Base-by-base conservation (phyloP, 2,329 filamentous ascomycete genomes). In the Trichoderma citrinoviride region DNA sequence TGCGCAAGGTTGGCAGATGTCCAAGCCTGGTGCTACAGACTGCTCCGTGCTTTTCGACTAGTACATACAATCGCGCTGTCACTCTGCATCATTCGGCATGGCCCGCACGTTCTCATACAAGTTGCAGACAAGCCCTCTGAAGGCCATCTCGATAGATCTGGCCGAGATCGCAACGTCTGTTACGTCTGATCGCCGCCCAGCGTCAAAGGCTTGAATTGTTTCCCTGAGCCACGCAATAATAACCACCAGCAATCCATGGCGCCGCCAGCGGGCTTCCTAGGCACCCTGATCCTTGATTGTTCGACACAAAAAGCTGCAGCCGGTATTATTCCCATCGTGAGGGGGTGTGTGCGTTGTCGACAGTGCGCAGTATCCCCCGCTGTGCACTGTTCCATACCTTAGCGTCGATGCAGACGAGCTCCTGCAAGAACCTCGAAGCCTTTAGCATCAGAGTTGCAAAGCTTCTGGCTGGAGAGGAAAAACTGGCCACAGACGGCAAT, bases 331-430 rank as follows among this genome's bases (percentile, higher is more conserved):
- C 27, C 7, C 6, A 7, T 33, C 29, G 29, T 33, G 29, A 29
- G 44, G 56, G 56, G 56, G 40, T 8, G 29, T 33, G 63, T 37
- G 49, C 41, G n/a, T n/a, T n/a, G n/a, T n/a, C 40, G 7, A 41
- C 64, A 62, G 64, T 65, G 57, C 33, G 33, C 7, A 3, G 7
- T 40, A 19, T 19, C 43, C 61, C 61, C 29, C 14, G 17, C 40
- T 19, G n/a, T 17, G 21, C 27, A 65, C 64, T 46, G 64, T 65
- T 3, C 7, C 10, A 12, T 64, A n/a, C n/a, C n/a, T n/a, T n/a
- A 56, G 61, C 52, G 61, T 37, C 56, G 63, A 65, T 65, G 19
- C 33, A 8, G 33, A 37, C 10, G 33, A n/a, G n/a, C 14, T 12
- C 29, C 33, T 37, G 33, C 33, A 14, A 5, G 27, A 29, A 29